These are phyloP conservation scores for Beta corolliflora DNA, from an alignment of 179 eudicot genomes.

Conservation along the genomic window DNA sequence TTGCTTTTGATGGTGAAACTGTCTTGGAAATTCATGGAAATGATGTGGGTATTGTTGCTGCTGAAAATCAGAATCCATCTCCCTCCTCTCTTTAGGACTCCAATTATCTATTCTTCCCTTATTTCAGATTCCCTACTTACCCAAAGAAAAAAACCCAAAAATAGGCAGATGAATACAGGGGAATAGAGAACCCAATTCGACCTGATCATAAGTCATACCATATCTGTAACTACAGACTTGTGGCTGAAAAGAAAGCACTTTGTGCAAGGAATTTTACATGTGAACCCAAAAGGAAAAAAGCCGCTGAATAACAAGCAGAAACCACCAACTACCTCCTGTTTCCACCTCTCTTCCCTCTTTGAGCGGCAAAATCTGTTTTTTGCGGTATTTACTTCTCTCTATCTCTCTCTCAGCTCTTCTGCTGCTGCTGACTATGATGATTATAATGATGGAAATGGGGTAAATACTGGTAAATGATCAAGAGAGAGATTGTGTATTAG, in stretches of 20 bases:
- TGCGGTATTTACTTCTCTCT: slow-evolving; percentile 1
- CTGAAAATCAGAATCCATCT: slow-evolving; percentile 43
- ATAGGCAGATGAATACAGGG: slow-evolving; percentile 21
- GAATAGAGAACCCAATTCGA: slow-evolving; percentile 11
- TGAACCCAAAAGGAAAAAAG: slow-evolving; percentile 26
- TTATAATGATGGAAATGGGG: slow-evolving; percentile 4
- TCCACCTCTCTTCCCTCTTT: slow-evolving; percentile 14
- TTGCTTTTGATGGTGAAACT: slow-evolving; percentile 35
- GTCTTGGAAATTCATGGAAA: slow-evolving; percentile 35
- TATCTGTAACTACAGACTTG: slow-evolving; percentile 20
- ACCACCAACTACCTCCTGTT: slow-evolving; percentile 12
- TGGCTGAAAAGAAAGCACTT: slow-evolving; percentile 29
- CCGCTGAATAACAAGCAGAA: slow-evolving; percentile 17
- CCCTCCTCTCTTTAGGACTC: background rate
- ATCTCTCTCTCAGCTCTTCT: slow-evolving; percentile 6
- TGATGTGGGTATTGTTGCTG: slow-evolving; percentile 42
- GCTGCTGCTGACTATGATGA: slow-evolving; percentile 2
- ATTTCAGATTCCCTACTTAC: background rate
- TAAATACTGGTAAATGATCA: slow-evolving; percentile 27
- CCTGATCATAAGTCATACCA: slow-evolving; percentile 6
- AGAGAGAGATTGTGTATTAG: background rate
- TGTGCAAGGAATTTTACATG: slow-evolving; percentile 31
- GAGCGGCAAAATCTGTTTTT: slow-evolving; percentile 20
- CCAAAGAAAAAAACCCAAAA: background rate
- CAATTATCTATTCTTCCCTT: background rate